Base-by-base conservation (phyloP, 2,329 filamentous ascomycete genomes). In the Paraconiothyrium brasiliense region DNA sequence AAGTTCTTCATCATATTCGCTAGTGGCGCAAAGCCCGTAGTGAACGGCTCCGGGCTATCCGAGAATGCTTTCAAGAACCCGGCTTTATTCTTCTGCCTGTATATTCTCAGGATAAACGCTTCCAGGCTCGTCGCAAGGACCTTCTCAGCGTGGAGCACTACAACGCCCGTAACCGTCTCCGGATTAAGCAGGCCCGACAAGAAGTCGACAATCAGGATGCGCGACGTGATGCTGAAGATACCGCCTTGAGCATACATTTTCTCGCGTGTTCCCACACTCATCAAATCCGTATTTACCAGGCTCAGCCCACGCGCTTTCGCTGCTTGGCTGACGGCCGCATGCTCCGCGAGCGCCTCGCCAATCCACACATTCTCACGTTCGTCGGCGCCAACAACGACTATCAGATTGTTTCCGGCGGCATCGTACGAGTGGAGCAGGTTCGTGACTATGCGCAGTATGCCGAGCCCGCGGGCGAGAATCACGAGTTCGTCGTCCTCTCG, bases 51-150 rank as follows among this genome's bases (percentile, higher is more conserved):
- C 0, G 95, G 94, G 37, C 90, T 92, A 76, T 99, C 95, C 0
- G 94, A 95, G 74, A 99, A 97, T 13, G 95, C 95, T 75, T 99
- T 99, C 35, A 99, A 84, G 70, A 99, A 98, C 37, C 95, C 95
- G 35, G 81, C 84, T 81, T 96, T 97, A 79, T 99, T 99, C 83
- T 92, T 92, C 80, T 98, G 94, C 62, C 95, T 87, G 76, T 94
- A 99, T 58, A 97, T 92, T 43, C 95, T 88, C 61, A 98, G 83
- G 64, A 99, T 97, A 78, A 99, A 99, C 7, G 95, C 94, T 78
- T 99, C 95, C 2, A 94, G 82, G 1, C 93, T 95, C 0, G 94
- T 97, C 14, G 94, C 92, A 27, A 93, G 82, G 35, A 97, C 87
- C 64, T 90, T 85, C 68, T 99, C 95, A 6, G 94, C 93, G 79